These are phyloP conservation scores for Fomitopsis schrenkii DNA, from an alignment of 1,284 basidiomycete genomes.

Conservation along the genomic window DNA sequence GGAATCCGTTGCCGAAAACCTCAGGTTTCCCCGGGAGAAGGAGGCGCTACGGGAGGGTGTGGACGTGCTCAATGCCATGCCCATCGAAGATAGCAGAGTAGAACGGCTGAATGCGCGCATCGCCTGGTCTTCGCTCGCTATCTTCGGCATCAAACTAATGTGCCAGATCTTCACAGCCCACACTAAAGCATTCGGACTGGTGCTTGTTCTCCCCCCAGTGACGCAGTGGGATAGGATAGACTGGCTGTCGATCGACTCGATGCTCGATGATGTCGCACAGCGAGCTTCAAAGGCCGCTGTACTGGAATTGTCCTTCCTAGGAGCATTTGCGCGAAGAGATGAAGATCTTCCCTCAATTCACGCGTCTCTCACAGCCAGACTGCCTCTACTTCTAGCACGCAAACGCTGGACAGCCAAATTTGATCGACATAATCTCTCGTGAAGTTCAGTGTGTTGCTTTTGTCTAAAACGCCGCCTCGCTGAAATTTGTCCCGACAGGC, in stretches of 20 bases:
- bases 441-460: no score
- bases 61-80: background rate
- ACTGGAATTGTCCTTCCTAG: background rate
- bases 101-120: slow-evolving; percentile 1
- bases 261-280: background rate
- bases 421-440: background rate
- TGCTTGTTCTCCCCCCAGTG: background rate
- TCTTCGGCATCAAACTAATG: slow-evolving; percentile 3
- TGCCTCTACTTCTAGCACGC: background rate
- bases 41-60: background rate
- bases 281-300: background rate
- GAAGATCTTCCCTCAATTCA: background rate
- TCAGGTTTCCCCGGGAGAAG: background rate
- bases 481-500: no score
- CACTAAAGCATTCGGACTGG: background rate
- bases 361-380: background rate
- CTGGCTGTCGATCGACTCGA: background rate
- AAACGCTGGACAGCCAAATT: background rate
- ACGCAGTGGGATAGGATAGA: background rate
- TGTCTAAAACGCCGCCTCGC: no score
- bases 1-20: background rate
- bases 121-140: slow-evolving; percentile 1
- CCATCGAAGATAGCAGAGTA: slow-evolving; percentile 1
- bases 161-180: background rate
- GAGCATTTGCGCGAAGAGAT: background rate